Evolutionary conservation across 2,329 filamentous ascomycete genomes (phyloP).

Genomic region (Huntiella moniliformis): DNA sequence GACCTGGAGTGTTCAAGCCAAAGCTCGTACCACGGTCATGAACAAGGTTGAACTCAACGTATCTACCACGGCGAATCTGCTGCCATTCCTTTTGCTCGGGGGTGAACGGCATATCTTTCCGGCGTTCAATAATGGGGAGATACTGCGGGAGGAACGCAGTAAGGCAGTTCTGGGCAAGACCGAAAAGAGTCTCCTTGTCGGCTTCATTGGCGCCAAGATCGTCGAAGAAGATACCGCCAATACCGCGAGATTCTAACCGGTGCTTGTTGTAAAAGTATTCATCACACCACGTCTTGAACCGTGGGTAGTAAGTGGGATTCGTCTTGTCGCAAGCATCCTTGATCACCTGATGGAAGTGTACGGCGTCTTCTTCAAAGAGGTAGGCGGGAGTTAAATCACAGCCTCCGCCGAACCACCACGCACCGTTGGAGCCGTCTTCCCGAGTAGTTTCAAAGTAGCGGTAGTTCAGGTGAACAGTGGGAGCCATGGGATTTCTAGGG

Average conservation of each 20-base stretch:
- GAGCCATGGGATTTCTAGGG: conserved; percentile 87
- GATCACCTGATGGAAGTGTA: conserved; percentile 88
- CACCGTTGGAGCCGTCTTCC: conserved; percentile 57
- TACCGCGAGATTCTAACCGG: conserved; percentile 63
- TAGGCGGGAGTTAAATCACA: conserved; percentile 86
- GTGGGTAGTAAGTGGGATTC: conserved; percentile 76
- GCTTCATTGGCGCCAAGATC: conserved; percentile 78
- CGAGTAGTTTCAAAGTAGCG: conserved; percentile 95
- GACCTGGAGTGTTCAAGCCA: conserved; percentile 78
- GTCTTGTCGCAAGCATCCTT: conserved; percentile 89
- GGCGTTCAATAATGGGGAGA: conserved; percentile 65
- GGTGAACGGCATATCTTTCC: conserved; percentile 84
- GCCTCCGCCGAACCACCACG: conserved; percentile 97
- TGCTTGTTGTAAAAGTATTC: conserved; percentile 94
- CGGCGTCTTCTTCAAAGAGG: conserved; percentile 89
- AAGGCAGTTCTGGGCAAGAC: conserved; percentile 71
- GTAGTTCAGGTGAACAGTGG: conserved; percentile 95
- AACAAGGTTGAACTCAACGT: conserved; percentile 96
- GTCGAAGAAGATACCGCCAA: conserved; percentile 98
- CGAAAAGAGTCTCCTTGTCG: conserved; percentile 75
- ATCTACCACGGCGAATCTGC: conserved; percentile 79
- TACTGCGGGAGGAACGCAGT: conserved; percentile 81
- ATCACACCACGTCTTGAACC: conserved; percentile 97
- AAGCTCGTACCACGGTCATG: conserved; percentile 92
- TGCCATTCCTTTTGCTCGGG: conserved; percentile 89